phyloP scores from a whole-genome alignment of 257 asterid genomes.

The Solanum tarapatanum region DNA sequence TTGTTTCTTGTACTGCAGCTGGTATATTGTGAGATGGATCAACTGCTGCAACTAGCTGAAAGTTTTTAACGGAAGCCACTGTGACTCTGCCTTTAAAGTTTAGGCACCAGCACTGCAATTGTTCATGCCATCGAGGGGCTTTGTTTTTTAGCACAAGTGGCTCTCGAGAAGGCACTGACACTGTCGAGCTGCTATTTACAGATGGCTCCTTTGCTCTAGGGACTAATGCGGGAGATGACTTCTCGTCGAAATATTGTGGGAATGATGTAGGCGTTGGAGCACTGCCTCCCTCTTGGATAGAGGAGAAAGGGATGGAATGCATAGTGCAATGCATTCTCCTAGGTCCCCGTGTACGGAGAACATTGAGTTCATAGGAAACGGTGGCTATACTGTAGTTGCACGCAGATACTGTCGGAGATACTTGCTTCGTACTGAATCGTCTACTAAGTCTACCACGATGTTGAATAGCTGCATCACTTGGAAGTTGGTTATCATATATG shows the following conservation, averaged over 20 bases:
- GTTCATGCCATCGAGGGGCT: conserved; percentile 16
- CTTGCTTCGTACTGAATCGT: conserved; percentile 7
- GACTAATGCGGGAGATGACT: background rate
- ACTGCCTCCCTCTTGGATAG: conserved; percentile 6
- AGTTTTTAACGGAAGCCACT: conserved; percentile 13
- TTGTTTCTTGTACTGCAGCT: conserved; percentile 7
- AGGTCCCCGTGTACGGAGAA: conserved; percentile 14
- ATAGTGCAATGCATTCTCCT: conserved; percentile 12
- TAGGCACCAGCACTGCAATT: conserved; percentile 16
- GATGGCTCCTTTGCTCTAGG: background rate
- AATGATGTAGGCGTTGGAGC: conserved; percentile 9
- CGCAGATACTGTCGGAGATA: conserved; percentile 6
- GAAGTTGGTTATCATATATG: conserved; percentile 12
- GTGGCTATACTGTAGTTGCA: conserved; percentile 10
- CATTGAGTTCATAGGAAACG: conserved; percentile 11
- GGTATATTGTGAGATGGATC: conserved; percentile 1
- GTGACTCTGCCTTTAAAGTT: conserved; percentile 12
- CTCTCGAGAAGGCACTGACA: background rate
- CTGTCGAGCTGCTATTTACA: background rate
- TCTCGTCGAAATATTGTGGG: background rate
- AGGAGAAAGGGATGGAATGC: conserved; percentile 11
- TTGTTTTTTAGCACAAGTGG: conserved; percentile 12
- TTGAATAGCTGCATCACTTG: background rate
- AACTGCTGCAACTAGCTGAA: conserved; percentile 5
- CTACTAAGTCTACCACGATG: conserved; percentile 7